Conservation (phyloP, 331 rosid species). For the Acacia pycnantha region DNA sequence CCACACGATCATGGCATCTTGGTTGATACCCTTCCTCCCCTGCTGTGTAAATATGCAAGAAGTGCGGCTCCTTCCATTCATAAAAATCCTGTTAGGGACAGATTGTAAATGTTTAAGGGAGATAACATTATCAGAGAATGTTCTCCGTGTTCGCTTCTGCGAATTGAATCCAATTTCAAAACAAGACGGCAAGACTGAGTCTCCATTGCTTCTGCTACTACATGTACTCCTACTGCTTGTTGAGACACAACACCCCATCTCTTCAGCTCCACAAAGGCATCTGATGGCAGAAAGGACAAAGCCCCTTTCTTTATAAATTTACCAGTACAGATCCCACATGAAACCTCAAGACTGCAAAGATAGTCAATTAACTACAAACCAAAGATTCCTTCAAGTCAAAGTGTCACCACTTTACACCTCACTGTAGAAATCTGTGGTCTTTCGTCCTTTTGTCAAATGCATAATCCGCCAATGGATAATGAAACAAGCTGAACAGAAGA, state of each 20-base stretch:
- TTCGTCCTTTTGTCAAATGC: constrained; percentile 54
- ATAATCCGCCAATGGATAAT: constrained; percentile 38
- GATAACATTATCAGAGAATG: constrained; percentile 57
- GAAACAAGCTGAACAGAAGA: constrained; percentile 58
- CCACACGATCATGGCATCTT: constrained; percentile 98
- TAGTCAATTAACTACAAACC: constrained; percentile 38
- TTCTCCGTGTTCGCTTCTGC: constrained; percentile 57
- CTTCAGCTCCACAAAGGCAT: constrained; percentile 60
- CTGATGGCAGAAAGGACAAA: constrained; percentile 34
- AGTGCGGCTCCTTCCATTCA: constrained; percentile 76
- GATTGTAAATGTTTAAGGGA: constrained; percentile 58
- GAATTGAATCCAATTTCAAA: constrained; percentile 49
- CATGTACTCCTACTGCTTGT: constrained; percentile 58
- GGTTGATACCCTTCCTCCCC: constrained; percentile 92
- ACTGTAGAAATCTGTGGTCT: constrained; percentile 37
- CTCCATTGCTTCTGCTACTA: constrained; percentile 61
- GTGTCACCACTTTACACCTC: constrained; percentile 38
- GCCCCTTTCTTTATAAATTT: constrained; percentile 21
- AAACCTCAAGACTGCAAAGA: constrained; percentile 31
- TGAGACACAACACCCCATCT: constrained; percentile 94
- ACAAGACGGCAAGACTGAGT: constrained; percentile 48
- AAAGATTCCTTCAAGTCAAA: constrained; percentile 46
- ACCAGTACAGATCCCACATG: constrained; percentile 49
- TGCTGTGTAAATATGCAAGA: constrained; percentile 93
- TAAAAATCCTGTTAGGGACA: constrained; percentile 63